Conservation (phyloP, 2,329 filamentous ascomycete species). For the Neoascochyta sp. region DNA sequence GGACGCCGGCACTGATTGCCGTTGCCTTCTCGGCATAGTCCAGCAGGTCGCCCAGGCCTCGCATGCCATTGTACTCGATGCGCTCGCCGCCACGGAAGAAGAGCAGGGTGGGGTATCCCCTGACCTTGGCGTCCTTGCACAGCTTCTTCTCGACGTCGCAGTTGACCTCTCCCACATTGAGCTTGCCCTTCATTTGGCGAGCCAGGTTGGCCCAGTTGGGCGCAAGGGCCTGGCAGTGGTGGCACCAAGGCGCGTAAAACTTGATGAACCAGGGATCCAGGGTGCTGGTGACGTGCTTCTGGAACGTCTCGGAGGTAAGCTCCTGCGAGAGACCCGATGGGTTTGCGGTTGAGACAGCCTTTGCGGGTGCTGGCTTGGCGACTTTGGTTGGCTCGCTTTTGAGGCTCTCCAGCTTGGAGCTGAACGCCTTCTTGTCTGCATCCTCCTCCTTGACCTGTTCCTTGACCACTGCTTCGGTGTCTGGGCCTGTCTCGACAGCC, state of each 20-base stretch:
- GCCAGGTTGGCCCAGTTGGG: conserved; percentile 87
- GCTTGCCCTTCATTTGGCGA: conserved; percentile 81
- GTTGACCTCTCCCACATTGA: conserved; percentile 95
- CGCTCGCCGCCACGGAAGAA: conserved; percentile 92
- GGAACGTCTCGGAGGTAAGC: conserved; percentile 81
- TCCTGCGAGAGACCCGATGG: conserved; percentile 69
- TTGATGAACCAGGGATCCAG: conserved; percentile 97
- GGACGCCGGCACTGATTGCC: conserved; percentile 70
- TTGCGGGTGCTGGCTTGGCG: conserved; percentile 18
- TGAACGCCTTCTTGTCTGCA: conserved; percentile 11
- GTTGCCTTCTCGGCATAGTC: conserved; percentile 83
- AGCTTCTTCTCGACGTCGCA: conserved; percentile 80
- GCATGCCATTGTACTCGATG: conserved; percentile 87
- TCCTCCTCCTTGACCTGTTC: conserved; percentile 28
- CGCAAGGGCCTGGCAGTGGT: conserved; percentile 89
- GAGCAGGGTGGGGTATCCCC: conserved; percentile 80
- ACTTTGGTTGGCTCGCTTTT: conserved; percentile 24
- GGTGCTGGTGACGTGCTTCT: conserved; percentile 77
- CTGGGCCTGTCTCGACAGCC: conserved; percentile 43
- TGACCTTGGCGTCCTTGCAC: conserved; percentile 85
- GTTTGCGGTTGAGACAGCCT: conserved; percentile 54
- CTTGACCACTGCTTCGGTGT: conserved; percentile 35
- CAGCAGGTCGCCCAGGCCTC: conserved; percentile 86
- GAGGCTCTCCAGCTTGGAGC: conserved; percentile 7
- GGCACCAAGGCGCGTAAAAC: conserved; percentile 97